phyloP scores from a whole-genome alignment of 768 basidiomycete species.

The Coprinellus micaceus region DNA sequence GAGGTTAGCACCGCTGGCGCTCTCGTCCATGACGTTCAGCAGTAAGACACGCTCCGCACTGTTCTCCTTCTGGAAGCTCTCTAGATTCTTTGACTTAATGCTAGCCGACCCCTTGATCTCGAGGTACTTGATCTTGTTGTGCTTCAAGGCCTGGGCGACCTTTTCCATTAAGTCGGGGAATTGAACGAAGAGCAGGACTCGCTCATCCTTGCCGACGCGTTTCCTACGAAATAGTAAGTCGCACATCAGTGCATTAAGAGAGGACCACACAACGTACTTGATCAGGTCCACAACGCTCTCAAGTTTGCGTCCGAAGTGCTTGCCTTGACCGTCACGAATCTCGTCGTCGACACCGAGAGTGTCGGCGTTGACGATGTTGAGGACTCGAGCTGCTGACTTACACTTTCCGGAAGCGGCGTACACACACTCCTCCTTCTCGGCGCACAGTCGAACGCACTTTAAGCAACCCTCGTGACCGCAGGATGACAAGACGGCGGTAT shows the following conservation, averaged over 20 bases:
- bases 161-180: constrained; percentile 92
- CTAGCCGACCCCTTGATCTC: constrained; percentile 79
- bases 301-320: constrained; percentile 79
- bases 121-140: constrained; percentile 69
- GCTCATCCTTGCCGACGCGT: constrained; percentile 68
- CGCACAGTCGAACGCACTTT: constrained; percentile 66
- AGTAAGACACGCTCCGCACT: constrained; percentile 77
- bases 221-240: constrained; percentile 39
- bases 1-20: constrained; percentile 89
- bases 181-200: constrained; percentile 92
- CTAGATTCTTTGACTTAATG: constrained; percentile 76
- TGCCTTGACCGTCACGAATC: constrained; percentile 65
- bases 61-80: constrained; percentile 82
- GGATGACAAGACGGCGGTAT: constrained; percentile 83
- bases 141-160: constrained; percentile 75
- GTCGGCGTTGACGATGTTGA: constrained; percentile 80
- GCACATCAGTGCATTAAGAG: not conserved
- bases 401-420: constrained; percentile 67
- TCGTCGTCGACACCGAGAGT: constrained; percentile 79
- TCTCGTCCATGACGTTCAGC: constrained; percentile 91
- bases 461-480: constrained; percentile 89
- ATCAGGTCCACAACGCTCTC: constrained; percentile 74
- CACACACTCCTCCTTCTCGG: constrained; percentile 79
- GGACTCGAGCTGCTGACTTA: constrained; percentile 71
- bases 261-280: constrained; percentile 45